A percentile compares a stretch with the other conserved stretches of the same genome.
phyloP scores from a whole-genome alignment of 2,329 filamentous ascomycete species.

The Sclerotinia glacialis region DNA sequence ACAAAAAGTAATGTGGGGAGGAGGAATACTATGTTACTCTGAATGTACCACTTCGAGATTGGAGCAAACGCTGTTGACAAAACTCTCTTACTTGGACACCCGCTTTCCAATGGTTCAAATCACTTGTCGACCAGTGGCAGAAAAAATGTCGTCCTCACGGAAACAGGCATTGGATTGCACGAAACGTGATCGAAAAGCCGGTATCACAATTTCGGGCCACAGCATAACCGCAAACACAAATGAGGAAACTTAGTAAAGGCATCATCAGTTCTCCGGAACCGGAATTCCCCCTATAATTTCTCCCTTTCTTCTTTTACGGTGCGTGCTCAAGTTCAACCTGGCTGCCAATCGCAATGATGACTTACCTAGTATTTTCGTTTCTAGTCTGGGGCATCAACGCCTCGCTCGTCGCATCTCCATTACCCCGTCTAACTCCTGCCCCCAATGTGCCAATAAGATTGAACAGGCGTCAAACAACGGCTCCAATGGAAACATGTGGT shows the following conservation, averaged over 20 bases:
- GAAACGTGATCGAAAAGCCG: background rate
- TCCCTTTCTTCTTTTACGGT: background rate
- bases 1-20: too few relatives aligned
- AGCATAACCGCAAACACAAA: background rate
- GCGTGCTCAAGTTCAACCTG: background rate
- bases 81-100: background rate
- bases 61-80: background rate
- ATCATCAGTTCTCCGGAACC: background rate
- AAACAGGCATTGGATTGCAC: background rate
- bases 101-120: background rate
- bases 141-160: background rate
- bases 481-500: background rate
- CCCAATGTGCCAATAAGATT: background rate
- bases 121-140: background rate
- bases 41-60: too few relatives aligned
- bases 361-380: background rate
- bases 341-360: background rate
- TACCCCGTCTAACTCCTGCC: background rate
- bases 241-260: background rate
- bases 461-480: background rate
- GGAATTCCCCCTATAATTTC: background rate
- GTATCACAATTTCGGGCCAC: background rate
- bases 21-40: too few relatives aligned
- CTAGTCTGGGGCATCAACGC: background rate
- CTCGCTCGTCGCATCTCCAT: background rate